phyloP scores from a whole-genome alignment of 495 filamentous ascomycete genomes.

The Neurospora sp. region DNA sequence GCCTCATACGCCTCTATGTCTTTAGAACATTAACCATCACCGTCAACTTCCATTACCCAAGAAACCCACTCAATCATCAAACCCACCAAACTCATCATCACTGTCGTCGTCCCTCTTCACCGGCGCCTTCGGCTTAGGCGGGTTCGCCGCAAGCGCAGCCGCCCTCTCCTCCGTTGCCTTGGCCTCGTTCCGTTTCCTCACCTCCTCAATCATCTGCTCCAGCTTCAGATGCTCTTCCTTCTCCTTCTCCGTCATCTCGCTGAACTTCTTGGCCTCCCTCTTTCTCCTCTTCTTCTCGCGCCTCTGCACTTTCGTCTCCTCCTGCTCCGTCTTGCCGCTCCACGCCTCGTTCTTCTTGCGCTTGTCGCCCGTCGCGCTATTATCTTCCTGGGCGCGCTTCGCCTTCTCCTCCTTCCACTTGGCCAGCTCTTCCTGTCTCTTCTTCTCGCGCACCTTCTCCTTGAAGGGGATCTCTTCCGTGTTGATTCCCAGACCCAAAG shows the following conservation, averaged over 20 bases:
- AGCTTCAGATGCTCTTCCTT: slow-evolving; percentile 59
- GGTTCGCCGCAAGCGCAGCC: slow-evolving; percentile 44
- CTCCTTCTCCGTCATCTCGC: slow-evolving; percentile 66
- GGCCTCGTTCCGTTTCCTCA: slow-evolving; percentile 48
- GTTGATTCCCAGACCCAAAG: slow-evolving; percentile 84
- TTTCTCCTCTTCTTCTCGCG: slow-evolving; percentile 66
- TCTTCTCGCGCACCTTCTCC: slow-evolving; percentile 68
- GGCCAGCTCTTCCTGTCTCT: slow-evolving; percentile 43
- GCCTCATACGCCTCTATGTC: not conserved
- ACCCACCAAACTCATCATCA: slow-evolving; percentile 39
- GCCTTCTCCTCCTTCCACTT: slow-evolving; percentile 20
- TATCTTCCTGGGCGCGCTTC: slow-evolving; percentile 12
- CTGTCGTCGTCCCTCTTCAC: slow-evolving; percentile 4
- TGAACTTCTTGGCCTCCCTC: slow-evolving; percentile 56
- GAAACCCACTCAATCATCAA: slow-evolving; percentile 18
- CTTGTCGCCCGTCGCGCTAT: slow-evolving; percentile 29
- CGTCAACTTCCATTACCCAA: too few relatives aligned
- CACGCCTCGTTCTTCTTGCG: slow-evolving; percentile 59
- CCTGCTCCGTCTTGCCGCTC: slow-evolving; percentile 69
- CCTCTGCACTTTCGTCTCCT: slow-evolving; percentile 53
- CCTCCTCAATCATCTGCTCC: slow-evolving; percentile 59
- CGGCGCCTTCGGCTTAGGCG: slow-evolving; percentile 37
- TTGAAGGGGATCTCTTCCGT: slow-evolving; percentile 55
- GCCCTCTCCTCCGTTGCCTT: slow-evolving; percentile 30
- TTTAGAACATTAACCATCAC: not conserved